Evolutionary conservation across 1,284 basidiomycete genomes (phyloP).

Genomic region (Ceratobasidium sp.): DNA sequence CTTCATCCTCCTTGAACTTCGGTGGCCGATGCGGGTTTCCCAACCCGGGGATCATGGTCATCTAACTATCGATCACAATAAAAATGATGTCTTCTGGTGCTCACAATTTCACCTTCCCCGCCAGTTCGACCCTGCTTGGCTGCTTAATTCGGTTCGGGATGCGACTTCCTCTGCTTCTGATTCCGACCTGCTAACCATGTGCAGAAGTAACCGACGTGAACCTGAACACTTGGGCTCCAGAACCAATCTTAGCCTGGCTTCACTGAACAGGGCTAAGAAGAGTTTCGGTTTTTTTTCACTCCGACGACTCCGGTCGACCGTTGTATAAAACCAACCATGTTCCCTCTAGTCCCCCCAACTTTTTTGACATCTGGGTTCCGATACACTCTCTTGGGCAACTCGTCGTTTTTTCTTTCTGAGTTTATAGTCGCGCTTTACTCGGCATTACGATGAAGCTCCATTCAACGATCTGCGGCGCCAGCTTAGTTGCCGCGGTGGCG

Average conservation of each 20-base stretch:
- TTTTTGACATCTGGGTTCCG: neutral
- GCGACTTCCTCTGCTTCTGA: neutral
- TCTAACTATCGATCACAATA: too few relatives aligned
- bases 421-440: neutral
- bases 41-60: too few relatives aligned
- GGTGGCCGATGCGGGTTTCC: too few relatives aligned
- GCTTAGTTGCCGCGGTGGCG: slow-evolving; percentile 10
- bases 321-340: neutral
- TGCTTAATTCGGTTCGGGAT: too few relatives aligned
- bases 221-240: neutral
- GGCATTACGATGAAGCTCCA: slow-evolving; percentile 20
- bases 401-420: slow-evolving; percentile 3
- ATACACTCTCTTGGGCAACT: neutral
- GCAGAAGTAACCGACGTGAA: neutral
- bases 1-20: too few relatives aligned
- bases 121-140: too few relatives aligned
- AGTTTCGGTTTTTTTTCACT: neutral
- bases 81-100: neutral
- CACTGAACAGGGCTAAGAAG: neutral
- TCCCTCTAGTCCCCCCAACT: neutral
- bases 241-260: neutral
- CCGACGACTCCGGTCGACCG: neutral
- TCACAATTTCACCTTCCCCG: neutral
- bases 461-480: neutral
- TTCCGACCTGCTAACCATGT: neutral